Conservation (phyloP, 1,284 basidiomycete genomes). For the Anthracocystis setariae region DNA sequence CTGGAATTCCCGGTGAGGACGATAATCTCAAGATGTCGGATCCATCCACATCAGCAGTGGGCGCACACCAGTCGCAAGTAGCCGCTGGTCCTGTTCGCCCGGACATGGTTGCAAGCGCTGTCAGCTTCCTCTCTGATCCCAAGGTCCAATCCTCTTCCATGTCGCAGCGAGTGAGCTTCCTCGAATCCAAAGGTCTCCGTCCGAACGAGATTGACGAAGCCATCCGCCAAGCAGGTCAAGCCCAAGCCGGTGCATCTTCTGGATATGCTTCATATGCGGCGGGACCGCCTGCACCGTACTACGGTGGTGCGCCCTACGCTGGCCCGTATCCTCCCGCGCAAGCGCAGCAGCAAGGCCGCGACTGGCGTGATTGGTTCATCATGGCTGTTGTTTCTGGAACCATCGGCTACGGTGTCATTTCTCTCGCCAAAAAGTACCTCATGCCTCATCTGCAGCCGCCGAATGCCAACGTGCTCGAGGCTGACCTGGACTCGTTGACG, state of each 20-base stretch:
- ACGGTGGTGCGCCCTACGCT: constrained; percentile 34
- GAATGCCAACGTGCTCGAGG: constrained; percentile 85
- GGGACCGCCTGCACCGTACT: constrained; percentile 38
- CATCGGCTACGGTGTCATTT: constrained; percentile 85
- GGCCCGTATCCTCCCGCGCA: constrained; percentile 23
- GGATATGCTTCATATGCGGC: constrained; percentile 35
- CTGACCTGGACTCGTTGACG: constrained; percentile 82
- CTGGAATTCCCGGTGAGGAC: neutral
- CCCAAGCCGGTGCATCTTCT: constrained; percentile 20
- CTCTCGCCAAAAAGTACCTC: constrained; percentile 91
- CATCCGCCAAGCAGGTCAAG: constrained; percentile 71
- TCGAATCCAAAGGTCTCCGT: constrained; percentile 90
- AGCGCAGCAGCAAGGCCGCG: constrained; percentile 50
- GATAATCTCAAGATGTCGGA: constrained; percentile 32
- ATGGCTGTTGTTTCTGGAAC: constrained; percentile 91
- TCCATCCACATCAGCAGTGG: constrained; percentile 42
- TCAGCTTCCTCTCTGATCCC: constrained; percentile 65
- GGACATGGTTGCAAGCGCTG: constrained; percentile 62
- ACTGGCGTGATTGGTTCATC: constrained; percentile 72
- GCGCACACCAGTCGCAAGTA: constrained; percentile 29
- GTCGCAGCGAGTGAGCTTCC: constrained; percentile 87
- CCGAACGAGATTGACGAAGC: constrained; percentile 87
- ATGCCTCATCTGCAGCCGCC: constrained; percentile 91
- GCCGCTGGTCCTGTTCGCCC: constrained; percentile 39
- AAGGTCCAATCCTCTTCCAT: constrained; percentile 78